A percentile compares a stretch with the other conserved stretches of the same genome.
Conservation (phyloP, 139 green algal species). For the Picochlorum sp. region DNA sequence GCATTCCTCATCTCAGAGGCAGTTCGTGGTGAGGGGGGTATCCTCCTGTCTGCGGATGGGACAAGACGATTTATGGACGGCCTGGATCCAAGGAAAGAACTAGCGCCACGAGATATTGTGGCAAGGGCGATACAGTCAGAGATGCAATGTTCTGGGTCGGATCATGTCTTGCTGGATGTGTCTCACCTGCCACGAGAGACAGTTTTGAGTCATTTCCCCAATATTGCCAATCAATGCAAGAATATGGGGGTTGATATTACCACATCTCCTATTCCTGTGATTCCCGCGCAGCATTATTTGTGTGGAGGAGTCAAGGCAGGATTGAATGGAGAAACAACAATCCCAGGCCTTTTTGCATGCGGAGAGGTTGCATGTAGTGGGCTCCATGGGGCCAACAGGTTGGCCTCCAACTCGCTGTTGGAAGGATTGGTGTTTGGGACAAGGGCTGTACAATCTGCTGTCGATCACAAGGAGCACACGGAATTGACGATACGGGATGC, state of each 20-base stretch:
- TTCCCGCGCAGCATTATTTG: slow-evolving; percentile 94
- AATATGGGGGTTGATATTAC: slow-evolving; percentile 88
- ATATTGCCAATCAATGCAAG: slow-evolving; percentile 70
- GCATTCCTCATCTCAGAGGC: slow-evolving; percentile 95
- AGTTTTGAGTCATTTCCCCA: slow-evolving; percentile 88
- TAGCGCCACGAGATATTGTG: slow-evolving; percentile 93
- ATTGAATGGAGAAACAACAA: slow-evolving; percentile 74
- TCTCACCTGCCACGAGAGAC: slow-evolving; percentile 56
- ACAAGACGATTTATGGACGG: slow-evolving; percentile 87
- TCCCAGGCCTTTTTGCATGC: slow-evolving; percentile 84
- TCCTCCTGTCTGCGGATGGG: slow-evolving; percentile 74
- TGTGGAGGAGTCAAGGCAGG: slow-evolving; percentile 90
- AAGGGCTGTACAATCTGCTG: slow-evolving; percentile 64
- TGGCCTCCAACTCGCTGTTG: slow-evolving; percentile 93
- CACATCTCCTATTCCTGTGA: slow-evolving; percentile 82
- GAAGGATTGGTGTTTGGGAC: slow-evolving; percentile 94
- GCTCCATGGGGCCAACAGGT: slow-evolving; percentile 93
- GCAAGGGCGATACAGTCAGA: slow-evolving; percentile 77
- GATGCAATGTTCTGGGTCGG: slow-evolving; percentile 52
- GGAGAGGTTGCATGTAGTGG: slow-evolving; percentile 90
- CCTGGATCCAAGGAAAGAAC: slow-evolving; percentile 83
- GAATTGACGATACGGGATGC: slow-evolving; percentile 11
- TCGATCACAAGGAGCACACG: slow-evolving; percentile 55
- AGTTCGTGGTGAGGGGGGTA: slow-evolving; percentile 84
- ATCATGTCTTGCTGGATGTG: slow-evolving; percentile 91